A percentile compares a stretch with the other conserved stretches of the same genome.
These are phyloP conservation scores for Diplodia mutila DNA, from an alignment of 2,329 filamentous ascomycete genomes.

Conservation along the genomic window DNA sequence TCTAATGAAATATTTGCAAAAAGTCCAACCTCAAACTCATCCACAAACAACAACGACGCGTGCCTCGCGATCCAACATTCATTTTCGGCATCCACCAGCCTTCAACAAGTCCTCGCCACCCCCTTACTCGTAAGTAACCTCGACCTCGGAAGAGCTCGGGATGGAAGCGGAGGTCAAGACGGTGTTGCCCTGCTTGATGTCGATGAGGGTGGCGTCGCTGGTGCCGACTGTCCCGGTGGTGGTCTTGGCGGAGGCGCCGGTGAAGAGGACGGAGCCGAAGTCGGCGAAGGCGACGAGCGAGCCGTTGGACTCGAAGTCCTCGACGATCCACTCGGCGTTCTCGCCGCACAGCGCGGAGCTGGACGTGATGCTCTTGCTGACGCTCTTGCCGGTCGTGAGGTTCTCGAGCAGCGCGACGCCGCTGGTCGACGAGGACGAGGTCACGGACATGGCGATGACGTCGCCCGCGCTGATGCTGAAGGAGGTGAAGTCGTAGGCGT, in stretches of 20 bases:
- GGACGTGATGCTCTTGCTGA: constrained; percentile 54
- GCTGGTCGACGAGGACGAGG: constrained; percentile 44
- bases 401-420: constrained; percentile 57
- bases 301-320: constrained; percentile 27
- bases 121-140: constrained; percentile 24
- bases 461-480: constrained; percentile 48
- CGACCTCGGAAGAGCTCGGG: background rate
- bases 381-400: constrained; percentile 55
- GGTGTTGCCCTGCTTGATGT: constrained; percentile 49
- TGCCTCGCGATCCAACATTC: background rate
- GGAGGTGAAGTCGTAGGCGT: constrained; percentile 57
- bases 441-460: constrained; percentile 47
- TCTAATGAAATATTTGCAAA: background rate
- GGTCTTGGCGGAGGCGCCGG: constrained; percentile 21
- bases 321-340: constrained; percentile 30
- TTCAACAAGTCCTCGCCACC: too few relatives aligned
- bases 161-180: constrained; percentile 25
- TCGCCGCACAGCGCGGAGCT: constrained; percentile 24
- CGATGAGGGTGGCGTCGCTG: constrained; percentile 48
- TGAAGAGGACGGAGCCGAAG: constrained; percentile 27
- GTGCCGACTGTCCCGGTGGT: constrained; percentile 36
- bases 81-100: background rate
- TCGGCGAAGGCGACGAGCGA: constrained; percentile 25
- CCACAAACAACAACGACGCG: background rate
- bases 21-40: background rate